Conservation (phyloP, 2,329 filamentous ascomycete genomes). For the Fusarium pseudoanthophilum region DNA sequence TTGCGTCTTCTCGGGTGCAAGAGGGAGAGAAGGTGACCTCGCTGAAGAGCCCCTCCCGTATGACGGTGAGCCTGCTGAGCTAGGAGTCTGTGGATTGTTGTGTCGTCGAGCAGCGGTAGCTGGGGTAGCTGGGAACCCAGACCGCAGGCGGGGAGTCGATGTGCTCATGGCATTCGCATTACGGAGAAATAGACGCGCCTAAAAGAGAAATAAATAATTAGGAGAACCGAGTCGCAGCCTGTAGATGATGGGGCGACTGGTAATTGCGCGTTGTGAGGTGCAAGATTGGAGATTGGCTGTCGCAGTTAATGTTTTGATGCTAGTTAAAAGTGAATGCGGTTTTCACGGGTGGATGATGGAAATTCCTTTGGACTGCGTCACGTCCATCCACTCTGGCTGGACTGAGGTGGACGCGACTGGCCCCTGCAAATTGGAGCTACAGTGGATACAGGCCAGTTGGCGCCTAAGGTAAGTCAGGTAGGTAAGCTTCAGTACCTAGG, state of each 20-base stretch:
- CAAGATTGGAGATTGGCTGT: conserved; percentile 16
- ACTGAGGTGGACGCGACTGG: conserved; percentile 45
- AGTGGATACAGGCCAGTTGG: conserved; percentile 20
- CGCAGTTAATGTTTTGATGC: conserved; percentile 31
- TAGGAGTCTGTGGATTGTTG: conserved; percentile 48
- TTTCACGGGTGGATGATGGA: conserved; percentile 43
- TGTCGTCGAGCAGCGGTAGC: conserved; percentile 57
- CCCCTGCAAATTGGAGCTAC: conserved; percentile 33
- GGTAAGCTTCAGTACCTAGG: not conserved
- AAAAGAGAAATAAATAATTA: conserved; percentile 33
- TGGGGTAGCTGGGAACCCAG: conserved; percentile 83
- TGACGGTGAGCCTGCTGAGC: conserved; percentile 46
- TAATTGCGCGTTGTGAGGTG: conserved; percentile 30
- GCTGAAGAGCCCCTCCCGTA: conserved; percentile 45
- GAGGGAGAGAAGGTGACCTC: conserved; percentile 54
- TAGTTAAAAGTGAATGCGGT: conserved; percentile 22
- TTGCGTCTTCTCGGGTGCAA: conserved; percentile 57
- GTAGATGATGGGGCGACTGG: conserved; percentile 9
- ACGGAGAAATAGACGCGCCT: conserved; percentile 49
- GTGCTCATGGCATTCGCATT: conserved; percentile 86
- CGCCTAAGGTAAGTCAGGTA: not conserved
- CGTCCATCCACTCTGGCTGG: conserved; percentile 41
- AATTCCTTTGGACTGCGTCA: conserved; percentile 50
- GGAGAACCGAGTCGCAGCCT: conserved; percentile 14
- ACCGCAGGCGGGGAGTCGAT: conserved; percentile 80